Evolutionary conservation across 768 basidiomycete species (phyloP), one percentile per base, ranked within the genome.

Genomic region (Suillus fuscotomentosus): DNA sequence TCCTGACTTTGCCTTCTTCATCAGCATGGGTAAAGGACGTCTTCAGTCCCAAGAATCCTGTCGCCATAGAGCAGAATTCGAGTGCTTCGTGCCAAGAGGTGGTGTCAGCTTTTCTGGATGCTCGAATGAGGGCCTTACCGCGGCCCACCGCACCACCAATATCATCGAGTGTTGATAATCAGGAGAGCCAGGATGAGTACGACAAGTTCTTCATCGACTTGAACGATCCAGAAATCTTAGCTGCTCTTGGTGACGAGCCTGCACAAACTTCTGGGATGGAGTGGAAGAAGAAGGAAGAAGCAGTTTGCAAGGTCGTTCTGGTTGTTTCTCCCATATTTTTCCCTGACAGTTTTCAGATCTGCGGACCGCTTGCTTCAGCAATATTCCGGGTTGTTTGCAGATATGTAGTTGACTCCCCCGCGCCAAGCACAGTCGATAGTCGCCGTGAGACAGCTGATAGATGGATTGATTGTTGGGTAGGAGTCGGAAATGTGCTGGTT

Each of bases 181-280:
- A 86, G 69, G 92, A 94, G 65, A 93, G 89, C 67, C 92, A 95
- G 70, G 91, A 94, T 63, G 87, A 89, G 60, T 94, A 87, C 67
- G 86, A 83, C 17, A 77, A 79, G 51, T 70, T 88, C 47, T 83
- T 86, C 65, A 76, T 89, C 55, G 86, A 89, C 62, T 79, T 87
- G 27, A 77, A 84, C 60, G 90, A 92, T 68, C 88, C 87, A 24
- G 82, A 80, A 17, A 72, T 91, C 1, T 70, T 83, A 20, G 87
- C 84, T 36, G 80, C 87, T 8, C 79, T 91, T 8, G 84, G 80
- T 20, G 78, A 75, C 11, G 76, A 72, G 15, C 73, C 64, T 2
- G 69, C 70, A 5, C 63, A 68, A 8, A 45, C 72, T n/a, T 63
- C 60, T 5, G 64, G 71, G 3, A 66, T 70, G n/a, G 74, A 77